Evolutionary conservation across 768 basidiomycete genomes (phyloP), one percentile per base, ranked within the genome.

Genomic region (Royoungia palumana): DNA sequence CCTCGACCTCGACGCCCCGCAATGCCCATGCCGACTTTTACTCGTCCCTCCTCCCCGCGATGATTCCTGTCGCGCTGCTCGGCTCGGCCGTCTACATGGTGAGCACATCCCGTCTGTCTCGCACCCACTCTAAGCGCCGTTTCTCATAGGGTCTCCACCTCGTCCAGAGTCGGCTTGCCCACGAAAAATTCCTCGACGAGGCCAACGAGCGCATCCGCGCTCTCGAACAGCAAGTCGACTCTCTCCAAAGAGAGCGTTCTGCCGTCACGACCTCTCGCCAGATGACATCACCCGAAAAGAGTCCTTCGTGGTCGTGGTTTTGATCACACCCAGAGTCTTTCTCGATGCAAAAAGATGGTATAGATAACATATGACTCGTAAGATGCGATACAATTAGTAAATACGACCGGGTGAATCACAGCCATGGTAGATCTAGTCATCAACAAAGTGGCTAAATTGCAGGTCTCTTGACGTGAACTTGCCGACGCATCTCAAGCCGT

Each of bases 41-140:
- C 65, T 71, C 80, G 37, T 76, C 81, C 44, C 75, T 83, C 41
- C 67, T 85, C 34, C 89, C 89, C 22, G 80, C 79, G 27, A 90
- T 90, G 87, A 69, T 90, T 41, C 89, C 89, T 9, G 71, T 92
- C 45, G 81, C 83, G 44, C 70, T 92, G 44, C 73, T 92, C 12
- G 89, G 88, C 16, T 89, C 87, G 44, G 85, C 83, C 9, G 77
- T 91, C 47, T 91, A 89, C 69, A 72, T 89, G 57, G 89, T 87
- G 61, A 49, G 77, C 54, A 25, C 22, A 21, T 37, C 34, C 13
- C 24, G 22, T 34, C 36, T 25, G n/a, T n/a, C n/a, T n/a, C n/a
- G n/a, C n/a, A n/a, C n/a, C n/a, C n/a, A n/a, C n/a, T n/a, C n/a
- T n/a, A n/a, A n/a, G n/a, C n/a, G n/a, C n/a, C n/a, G n/a, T 20